Conservation (phyloP, 495 filamentous ascomycete genomes). For the Oleoguttula mirabilis region DNA sequence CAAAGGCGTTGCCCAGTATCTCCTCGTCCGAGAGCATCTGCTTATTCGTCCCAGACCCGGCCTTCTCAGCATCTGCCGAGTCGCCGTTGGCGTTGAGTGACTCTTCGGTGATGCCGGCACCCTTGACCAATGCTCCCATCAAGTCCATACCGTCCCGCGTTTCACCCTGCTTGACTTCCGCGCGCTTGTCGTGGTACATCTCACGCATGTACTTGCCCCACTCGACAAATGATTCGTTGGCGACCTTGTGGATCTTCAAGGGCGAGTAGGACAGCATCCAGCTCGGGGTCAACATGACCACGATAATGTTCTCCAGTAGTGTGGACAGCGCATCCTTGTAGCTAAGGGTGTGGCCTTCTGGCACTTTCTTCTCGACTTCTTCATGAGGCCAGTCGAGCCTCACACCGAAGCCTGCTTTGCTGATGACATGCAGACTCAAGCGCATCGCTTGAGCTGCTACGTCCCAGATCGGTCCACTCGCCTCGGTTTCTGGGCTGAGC, state of each 20-base stretch:
- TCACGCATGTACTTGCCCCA: conserved; percentile 55
- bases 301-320: conserved; percentile 43
- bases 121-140: conserved; percentile 40
- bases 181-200: conserved; percentile 40
- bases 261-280: conserved; percentile 39
- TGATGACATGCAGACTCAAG: conserved; percentile 55
- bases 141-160: conserved; percentile 47
- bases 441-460: conserved; percentile 49
- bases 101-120: conserved; percentile 25
- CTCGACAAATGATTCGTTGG: conserved; percentile 43
- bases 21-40: conserved; percentile 41
- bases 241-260: conserved; percentile 33
- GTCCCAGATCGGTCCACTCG: conserved; percentile 36
- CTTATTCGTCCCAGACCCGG: conserved; percentile 9
- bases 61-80: conserved; percentile 17
- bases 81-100: conserved; percentile 3
- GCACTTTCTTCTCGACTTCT: conserved; percentile 14
- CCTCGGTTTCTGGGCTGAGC: conserved; percentile 28
- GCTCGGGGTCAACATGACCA: conserved; percentile 40
- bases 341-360: conserved; percentile 45
- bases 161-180: conserved; percentile 37
- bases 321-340: conserved; percentile 43
- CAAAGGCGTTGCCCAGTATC: conserved; percentile 59
- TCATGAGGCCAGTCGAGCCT: conserved; percentile 23
- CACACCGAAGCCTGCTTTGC: conserved; percentile 51